These are phyloP conservation scores for Salvia miltiorrhiza DNA, from an alignment of 257 asterid species.

Conservation along the genomic window DNA sequence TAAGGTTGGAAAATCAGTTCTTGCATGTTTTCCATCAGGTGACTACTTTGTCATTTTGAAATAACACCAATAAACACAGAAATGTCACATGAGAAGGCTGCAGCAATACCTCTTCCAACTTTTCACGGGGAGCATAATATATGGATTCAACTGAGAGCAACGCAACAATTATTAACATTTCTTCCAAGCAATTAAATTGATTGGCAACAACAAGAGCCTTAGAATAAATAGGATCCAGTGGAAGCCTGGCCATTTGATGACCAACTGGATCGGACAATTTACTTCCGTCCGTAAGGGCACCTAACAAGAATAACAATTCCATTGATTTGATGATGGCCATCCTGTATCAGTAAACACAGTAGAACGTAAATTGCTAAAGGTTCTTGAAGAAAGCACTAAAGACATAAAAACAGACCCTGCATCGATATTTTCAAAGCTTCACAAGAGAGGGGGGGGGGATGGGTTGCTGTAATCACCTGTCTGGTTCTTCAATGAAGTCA, in stretches of 20 bases:
- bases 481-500: constrained; percentile 90
- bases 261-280: constrained; percentile 86
- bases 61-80: constrained; percentile 1
- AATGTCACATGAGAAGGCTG: constrained; percentile 9
- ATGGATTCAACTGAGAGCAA: constrained; percentile 94
- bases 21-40: not conserved
- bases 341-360: constrained; percentile 44
- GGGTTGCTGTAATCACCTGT: constrained; percentile 46
- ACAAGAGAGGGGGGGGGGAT: not conserved
- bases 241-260: constrained; percentile 86
- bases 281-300: constrained; percentile 80
- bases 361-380: not conserved
- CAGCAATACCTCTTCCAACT: constrained; percentile 81
- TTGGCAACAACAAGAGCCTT: constrained; percentile 88
- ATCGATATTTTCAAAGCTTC: constrained; percentile 1
- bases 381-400: not conserved
- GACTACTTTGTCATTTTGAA: not conserved
- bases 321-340: constrained; percentile 76
- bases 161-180: constrained; percentile 76
- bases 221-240: constrained; percentile 83
- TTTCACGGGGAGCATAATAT: constrained; percentile 88
- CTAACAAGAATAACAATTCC: constrained; percentile 78
- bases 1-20: constrained; percentile 26
- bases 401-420: not conserved
- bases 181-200: constrained; percentile 83